A percentile compares a stretch with the other conserved stretches of the same genome.
Conservation (phyloP, 2,329 filamentous ascomycete species). For the Fusarium albidum region DNA sequence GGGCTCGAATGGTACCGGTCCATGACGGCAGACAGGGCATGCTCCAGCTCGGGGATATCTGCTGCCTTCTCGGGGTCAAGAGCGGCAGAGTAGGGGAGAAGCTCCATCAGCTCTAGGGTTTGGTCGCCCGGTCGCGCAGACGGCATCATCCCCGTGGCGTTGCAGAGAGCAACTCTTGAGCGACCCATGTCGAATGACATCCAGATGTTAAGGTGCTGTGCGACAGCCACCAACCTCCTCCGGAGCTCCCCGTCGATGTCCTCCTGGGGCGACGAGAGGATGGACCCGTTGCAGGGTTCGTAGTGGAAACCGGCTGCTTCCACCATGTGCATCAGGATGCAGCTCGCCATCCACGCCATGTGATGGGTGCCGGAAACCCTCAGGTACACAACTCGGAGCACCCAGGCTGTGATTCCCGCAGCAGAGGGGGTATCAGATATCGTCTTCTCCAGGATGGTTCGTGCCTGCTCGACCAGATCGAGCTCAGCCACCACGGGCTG, state of each 20-base stretch:
- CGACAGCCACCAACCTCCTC: constrained; percentile 57
- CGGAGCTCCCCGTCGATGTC: constrained; percentile 49
- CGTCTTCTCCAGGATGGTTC: constrained; percentile 53
- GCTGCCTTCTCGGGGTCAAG: constrained; percentile 60
- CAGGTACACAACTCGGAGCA: constrained; percentile 62
- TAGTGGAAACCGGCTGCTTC: constrained; percentile 60
- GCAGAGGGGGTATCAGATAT: constrained; percentile 45
- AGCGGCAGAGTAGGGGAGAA: constrained; percentile 61
- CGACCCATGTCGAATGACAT: constrained; percentile 66
- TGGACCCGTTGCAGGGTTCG: constrained; percentile 44
- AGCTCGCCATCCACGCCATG: constrained; percentile 65
- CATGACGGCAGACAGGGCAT: constrained; percentile 52
- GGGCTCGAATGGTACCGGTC: constrained; percentile 49
- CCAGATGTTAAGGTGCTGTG: constrained; percentile 67
- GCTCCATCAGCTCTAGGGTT: constrained; percentile 58
- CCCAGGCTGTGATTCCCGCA: constrained; percentile 57
- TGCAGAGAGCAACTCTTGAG: constrained; percentile 58
- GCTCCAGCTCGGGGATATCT: constrained; percentile 52
- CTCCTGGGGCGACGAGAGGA: constrained; percentile 36
- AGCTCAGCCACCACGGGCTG: constrained; percentile 52
- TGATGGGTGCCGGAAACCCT: constrained; percentile 62
- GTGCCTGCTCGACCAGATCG: constrained; percentile 56
- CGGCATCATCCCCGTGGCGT: constrained; percentile 53
- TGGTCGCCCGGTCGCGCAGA: constrained; percentile 49
- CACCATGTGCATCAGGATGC: constrained; percentile 64